phyloP scores from a whole-genome alignment of 2,329 filamentous ascomycete species.

The Nectriaceae sp. region DNA sequence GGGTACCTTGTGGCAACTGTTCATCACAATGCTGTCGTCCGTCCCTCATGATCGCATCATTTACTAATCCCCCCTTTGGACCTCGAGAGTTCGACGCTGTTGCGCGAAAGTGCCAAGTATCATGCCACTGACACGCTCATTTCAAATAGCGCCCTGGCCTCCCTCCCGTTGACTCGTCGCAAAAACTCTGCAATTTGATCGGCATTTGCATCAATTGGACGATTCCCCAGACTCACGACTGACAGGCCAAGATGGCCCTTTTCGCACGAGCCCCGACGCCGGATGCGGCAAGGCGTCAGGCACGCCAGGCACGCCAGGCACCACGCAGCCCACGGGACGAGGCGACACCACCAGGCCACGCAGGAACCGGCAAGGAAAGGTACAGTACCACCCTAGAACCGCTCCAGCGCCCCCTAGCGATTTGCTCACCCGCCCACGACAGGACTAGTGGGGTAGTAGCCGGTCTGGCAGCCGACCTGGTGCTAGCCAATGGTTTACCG shows the following conservation, averaged over 20 bases:
- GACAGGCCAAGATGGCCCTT: slow-evolving; percentile 7
- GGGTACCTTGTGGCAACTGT: no score
- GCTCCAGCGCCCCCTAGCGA: no score
- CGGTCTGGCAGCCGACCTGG: no score
- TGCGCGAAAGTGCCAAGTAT: no score
- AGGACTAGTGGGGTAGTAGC: no score
- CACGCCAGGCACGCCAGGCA: neutral
- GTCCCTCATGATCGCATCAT: no score
- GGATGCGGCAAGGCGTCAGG: slow-evolving; percentile 21
- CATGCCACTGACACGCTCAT: no score
- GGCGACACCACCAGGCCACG: slow-evolving; percentile 14
- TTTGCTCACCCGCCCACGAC: no score
- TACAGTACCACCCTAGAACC: no score
- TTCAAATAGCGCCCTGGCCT: neutral
- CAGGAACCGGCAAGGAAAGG: slow-evolving; percentile 24
- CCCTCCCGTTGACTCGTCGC: neutral
- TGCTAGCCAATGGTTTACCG: slow-evolving; percentile 14
- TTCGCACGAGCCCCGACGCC: slow-evolving; percentile 4
- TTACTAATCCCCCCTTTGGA: no score
- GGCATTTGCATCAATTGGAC: neutral
- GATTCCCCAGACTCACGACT: neutral
- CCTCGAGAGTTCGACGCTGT: no score
- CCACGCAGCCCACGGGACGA: neutral
- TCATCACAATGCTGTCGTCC: no score
- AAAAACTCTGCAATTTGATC: neutral